These are phyloP conservation scores for Pleurostoma richardsiae DNA, from an alignment of 2,329 filamentous ascomycete species.

Conservation along the genomic window DNA sequence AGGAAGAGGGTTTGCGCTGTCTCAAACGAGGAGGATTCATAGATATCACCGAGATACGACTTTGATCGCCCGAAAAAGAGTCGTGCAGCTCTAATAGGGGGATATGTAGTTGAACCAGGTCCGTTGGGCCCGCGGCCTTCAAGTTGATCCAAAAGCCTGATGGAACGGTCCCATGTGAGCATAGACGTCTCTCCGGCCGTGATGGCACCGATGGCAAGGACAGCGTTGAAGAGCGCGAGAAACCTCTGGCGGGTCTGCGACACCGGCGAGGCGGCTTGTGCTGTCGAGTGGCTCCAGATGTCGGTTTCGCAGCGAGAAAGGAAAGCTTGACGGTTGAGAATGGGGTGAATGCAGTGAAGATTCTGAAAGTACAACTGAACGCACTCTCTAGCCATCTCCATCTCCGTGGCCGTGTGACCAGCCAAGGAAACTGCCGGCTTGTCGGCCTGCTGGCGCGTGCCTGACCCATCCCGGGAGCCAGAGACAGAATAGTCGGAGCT, in stretches of 20 bases:
- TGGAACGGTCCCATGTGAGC: conserved; percentile 8
- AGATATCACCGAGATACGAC: conserved; percentile 9
- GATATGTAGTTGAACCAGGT: conserved; percentile 3
- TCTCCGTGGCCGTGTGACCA: conserved; percentile 1
- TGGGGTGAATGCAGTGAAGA: conserved; percentile 14
- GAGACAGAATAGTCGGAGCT: conserved; percentile 11
- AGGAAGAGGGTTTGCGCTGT: conserved; percentile 11
- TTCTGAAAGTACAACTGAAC: conserved; percentile 15
- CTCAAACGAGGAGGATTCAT: conserved; percentile 11
- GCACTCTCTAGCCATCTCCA: conserved; percentile 11
- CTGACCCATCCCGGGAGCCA: not conserved
- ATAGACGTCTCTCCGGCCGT: conserved; percentile 10
- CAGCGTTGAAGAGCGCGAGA: conserved; percentile 9
- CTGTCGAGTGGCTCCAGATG: conserved; percentile 5
- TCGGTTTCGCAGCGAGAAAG: conserved; percentile 10
- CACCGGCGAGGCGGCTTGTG: conserved; percentile 1
- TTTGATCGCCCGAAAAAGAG: conserved; percentile 11
- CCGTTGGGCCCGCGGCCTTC: conserved; percentile 1
- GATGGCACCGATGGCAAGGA: conserved; percentile 10
- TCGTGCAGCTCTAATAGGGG: conserved; percentile 8
- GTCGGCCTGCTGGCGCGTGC: not conserved
- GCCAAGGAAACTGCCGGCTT: not conserved
- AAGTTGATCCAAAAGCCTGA: conserved; percentile 8
- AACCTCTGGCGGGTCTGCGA: conserved; percentile 5
- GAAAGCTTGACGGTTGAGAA: conserved; percentile 11